phyloP scores from a whole-genome alignment of 208 protist genomes.

The Crithidia expoeki region DNA sequence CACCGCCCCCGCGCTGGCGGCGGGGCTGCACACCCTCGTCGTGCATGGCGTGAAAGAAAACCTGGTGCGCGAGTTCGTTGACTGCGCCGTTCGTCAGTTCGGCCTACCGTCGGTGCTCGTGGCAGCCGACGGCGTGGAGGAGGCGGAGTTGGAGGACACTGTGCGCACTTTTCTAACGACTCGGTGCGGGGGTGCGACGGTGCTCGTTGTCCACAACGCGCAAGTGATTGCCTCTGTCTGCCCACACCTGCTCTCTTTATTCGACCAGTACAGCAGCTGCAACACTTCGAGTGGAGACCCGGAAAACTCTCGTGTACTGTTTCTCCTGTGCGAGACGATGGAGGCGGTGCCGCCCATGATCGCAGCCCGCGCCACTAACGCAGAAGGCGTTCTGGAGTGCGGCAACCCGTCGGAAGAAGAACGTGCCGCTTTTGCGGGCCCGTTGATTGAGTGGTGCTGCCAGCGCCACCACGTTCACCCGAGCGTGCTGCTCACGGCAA shows the following conservation, averaged over 20 bases:
- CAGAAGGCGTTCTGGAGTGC: conserved; percentile 65
- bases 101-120: conserved; percentile 48
- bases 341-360: conserved; percentile 72
- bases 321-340: conserved; percentile 75
- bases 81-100: conserved; percentile 36
- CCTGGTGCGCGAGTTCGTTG: conserved; percentile 51
- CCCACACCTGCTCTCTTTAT: conserved; percentile 50
- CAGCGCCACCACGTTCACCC: conserved; percentile 32
- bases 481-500: conserved; percentile 66
- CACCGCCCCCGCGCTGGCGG: conserved; percentile 16
- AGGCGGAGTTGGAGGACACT: conserved; percentile 42
- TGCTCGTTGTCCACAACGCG: conserved; percentile 66
- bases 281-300: background rate
- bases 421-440: conserved; percentile 38
- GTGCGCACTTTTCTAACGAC: conserved; percentile 37
- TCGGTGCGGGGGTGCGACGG: conserved; percentile 30
- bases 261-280: conserved; percentile 33
- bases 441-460: conserved; percentile 25
- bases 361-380: conserved; percentile 67
- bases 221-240: conserved; percentile 41
- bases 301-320: conserved; percentile 31
- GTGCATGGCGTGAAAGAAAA: conserved; percentile 79
- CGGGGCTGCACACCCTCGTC: conserved; percentile 50
- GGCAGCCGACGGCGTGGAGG: conserved; percentile 47
- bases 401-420: conserved; percentile 78